Base-by-base conservation (phyloP, 495 filamentous ascomycete species). In the Annulohypoxylon stygium region DNA sequence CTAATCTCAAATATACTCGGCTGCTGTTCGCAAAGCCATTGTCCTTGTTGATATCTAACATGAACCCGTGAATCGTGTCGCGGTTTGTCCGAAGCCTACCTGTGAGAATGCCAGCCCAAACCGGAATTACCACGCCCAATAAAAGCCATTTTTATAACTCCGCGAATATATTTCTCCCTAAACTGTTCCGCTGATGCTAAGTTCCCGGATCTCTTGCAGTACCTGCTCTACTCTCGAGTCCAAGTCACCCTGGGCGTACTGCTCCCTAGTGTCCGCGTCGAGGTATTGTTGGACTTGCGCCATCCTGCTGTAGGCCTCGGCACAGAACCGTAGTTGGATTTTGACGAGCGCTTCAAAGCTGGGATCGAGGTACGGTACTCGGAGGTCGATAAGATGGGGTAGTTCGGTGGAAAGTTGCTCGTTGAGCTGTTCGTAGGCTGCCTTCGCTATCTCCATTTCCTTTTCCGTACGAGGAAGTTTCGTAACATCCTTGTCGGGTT, bases 281-380 rank as follows among this genome's bases (percentile, higher is more conserved):
- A 99, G 87, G 81, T 97, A 99, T 82, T 99, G 97, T 84, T 99
- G 96, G 69, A 99, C 96, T 84, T 99, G 96, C 8, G 96, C 96
- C 96, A 99, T 98, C 23, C 96, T 86, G 37, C 89, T 92, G 79
- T 99, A 99, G 9, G 96, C 96, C 81, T 99, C 96, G 10, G 96
- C 96, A 79, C 96, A 99, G 84, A 99, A 99, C 33, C 96, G 88
- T 68, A 99, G 83, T 83, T 99, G 96, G 74, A 99, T 99, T 86
- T 99, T 99, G 71, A 99, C 96, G 54, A 99, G 88, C 0, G 96
- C 96, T 81, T 99, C 96, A 78, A 99, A 99, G 65, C 90, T 93
- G 1, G 96, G 96, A 77, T 99, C 96, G 66, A 99, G 88, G 79
- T 99, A 99, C 0, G 96, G 96, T 6, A 99, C 96, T 33, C 96